phyloP scores from a whole-genome alignment of 2,329 filamentous ascomycete genomes.

The Fusarium transvaalense region DNA sequence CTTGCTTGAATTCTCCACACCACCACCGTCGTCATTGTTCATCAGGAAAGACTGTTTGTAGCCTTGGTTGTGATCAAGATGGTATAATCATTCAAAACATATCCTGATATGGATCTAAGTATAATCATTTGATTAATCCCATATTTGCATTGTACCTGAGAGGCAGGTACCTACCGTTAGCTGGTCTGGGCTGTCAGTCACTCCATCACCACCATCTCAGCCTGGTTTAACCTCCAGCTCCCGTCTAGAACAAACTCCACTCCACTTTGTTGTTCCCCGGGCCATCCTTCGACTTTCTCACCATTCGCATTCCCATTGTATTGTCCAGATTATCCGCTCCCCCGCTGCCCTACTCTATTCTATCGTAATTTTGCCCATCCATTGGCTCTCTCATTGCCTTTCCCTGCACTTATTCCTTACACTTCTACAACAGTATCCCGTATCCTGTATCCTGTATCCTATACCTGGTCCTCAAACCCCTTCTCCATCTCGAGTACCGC shows the following conservation, averaged over 20 bases:
- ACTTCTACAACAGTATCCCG: constrained; percentile 7
- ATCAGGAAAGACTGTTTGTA: constrained; percentile 2
- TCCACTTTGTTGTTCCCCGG: constrained; percentile 37
- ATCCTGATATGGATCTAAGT: neutral
- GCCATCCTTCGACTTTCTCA: constrained; percentile 23
- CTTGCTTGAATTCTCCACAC: constrained; percentile 33
- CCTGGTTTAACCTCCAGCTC: constrained; percentile 34
- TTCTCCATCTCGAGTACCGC: constrained; percentile 42
- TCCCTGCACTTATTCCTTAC: constrained; percentile 2
- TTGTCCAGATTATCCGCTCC: constrained; percentile 23
- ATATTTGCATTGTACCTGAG: neutral
- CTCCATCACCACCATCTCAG: constrained; percentile 34
- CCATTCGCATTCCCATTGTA: constrained; percentile 13
- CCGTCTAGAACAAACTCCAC: constrained; percentile 41
- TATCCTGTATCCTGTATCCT: constrained; percentile 32
- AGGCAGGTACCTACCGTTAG: constrained; percentile 9
- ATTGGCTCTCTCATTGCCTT: constrained; percentile 19
- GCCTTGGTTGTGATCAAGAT: constrained; percentile 7
- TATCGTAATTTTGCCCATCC: constrained; percentile 7
- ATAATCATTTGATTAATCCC: neutral
- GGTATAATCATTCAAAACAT: neutral
- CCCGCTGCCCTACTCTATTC: constrained; percentile 12
- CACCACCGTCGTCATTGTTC: constrained; percentile 26
- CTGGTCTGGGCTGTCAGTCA: constrained; percentile 29
- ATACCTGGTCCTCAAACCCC: constrained; percentile 21